Percentiles rank a stretch among this genome's conserved stretches.
These are phyloP conservation scores for Cornus kousa DNA, from an alignment of 148 eudicot genomes.

Conservation along the genomic window DNA sequence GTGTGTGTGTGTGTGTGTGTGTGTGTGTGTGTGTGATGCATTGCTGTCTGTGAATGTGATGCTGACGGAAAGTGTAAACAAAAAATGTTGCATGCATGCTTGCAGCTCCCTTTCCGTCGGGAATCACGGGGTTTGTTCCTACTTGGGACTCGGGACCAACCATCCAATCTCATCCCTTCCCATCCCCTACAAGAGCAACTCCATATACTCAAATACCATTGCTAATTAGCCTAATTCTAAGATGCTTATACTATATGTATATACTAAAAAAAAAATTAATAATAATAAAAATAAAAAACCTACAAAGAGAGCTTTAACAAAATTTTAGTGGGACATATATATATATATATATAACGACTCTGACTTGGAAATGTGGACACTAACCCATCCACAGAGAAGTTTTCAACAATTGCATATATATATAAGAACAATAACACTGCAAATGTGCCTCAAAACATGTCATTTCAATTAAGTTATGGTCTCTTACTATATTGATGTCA, in stretches of 20 bases:
- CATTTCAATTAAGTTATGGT: not conserved
- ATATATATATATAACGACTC: too few species aligned
- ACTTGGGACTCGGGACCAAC: constrained; percentile 14
- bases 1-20: too few species aligned
- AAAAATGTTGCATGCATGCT: constrained; percentile 1
- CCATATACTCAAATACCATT: not conserved
- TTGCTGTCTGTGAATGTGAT: constrained; percentile 26
- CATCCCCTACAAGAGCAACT: not conserved
- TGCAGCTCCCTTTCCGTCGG: constrained; percentile 49
- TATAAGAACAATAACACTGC: too few species aligned
- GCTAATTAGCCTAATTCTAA: too few species aligned
- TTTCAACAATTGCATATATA: not conserved
- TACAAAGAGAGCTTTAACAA: too few species aligned
- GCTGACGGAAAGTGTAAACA: constrained; percentile 6
- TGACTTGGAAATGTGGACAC: too few species aligned
- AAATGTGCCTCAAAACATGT: not conserved
- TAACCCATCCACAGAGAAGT: not conserved
- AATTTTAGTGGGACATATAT: too few species aligned
- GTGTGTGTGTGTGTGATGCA: constrained; percentile 2
- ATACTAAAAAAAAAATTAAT: too few species aligned
- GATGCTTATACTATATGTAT: too few species aligned
- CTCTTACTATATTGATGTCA: not conserved
- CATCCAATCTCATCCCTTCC: not conserved
- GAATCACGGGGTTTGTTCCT: constrained; percentile 49
- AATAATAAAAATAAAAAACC: too few species aligned